Conservation (phyloP, 352 stramenopile species). For the Pythium folliculosum region DNA sequence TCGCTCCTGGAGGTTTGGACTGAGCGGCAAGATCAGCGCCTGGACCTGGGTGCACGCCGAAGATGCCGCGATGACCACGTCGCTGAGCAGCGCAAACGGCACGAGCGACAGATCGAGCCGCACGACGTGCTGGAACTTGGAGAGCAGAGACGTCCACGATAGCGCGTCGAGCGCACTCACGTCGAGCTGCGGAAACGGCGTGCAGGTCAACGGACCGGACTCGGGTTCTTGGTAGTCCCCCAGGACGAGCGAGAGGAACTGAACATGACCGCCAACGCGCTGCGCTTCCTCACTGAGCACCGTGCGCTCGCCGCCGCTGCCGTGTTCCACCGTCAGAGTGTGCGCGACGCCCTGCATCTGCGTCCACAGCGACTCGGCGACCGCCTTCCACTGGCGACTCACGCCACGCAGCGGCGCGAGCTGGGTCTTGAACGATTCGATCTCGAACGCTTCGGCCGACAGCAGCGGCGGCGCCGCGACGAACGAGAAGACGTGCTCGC, state of each 20-base stretch:
- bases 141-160: not conserved
- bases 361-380: conserved; percentile 2
- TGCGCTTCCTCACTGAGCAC: not conserved
- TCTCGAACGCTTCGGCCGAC: not conserved
- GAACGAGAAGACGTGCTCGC: conserved; percentile 16
- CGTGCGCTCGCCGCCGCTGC: not conserved
- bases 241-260: conserved; percentile 2
- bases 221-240: not conserved
- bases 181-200: not conserved
- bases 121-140: conserved; percentile 12
- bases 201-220: not conserved
- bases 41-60: conserved; percentile 1
- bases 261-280: not conserved
- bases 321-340: not conserved
- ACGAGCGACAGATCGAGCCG: conserved; percentile 11
- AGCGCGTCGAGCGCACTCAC: not conserved
- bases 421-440: not conserved
- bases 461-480: conserved; percentile 14
- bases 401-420: conserved; percentile 15
- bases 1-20: not conserved
- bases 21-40: conserved; percentile 7
- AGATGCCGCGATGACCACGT: conserved; percentile 6
- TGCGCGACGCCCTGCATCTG: not conserved
- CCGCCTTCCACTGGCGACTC: conserved; percentile 12
- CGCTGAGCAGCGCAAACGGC: not conserved